These are phyloP conservation scores for Heliosperma pusillum DNA, from an alignment of 148 eudicot species.

Conservation along the genomic window DNA sequence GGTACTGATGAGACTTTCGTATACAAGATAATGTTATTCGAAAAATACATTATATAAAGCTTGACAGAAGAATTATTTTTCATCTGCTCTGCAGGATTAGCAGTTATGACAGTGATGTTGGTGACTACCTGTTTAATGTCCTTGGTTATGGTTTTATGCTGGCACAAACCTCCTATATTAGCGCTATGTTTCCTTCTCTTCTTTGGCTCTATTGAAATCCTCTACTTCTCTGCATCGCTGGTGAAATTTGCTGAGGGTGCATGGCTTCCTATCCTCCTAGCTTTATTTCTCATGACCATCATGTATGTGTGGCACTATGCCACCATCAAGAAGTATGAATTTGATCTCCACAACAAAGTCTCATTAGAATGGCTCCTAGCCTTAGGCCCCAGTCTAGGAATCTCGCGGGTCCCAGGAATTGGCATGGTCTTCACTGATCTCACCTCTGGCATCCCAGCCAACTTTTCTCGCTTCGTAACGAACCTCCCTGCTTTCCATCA, in stretches of 20 bases:
- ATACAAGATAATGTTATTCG: not conserved
- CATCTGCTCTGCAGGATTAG: constrained; percentile 57
- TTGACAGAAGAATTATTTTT: not conserved
- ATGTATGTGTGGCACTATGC: constrained; percentile 95
- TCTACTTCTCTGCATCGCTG: constrained; percentile 92
- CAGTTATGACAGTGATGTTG: constrained; percentile 91
- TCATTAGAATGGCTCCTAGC: constrained; percentile 87
- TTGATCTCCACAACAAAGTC: constrained; percentile 91
- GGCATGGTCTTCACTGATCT: constrained; percentile 84
- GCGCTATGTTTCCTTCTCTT: constrained; percentile 71
- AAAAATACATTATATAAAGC: not conserved
- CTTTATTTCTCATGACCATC: constrained; percentile 73
- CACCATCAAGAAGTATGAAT: constrained; percentile 77
- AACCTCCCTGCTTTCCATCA: constrained; percentile 91
- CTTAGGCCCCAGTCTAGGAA: constrained; percentile 80
- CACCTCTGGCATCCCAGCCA: constrained; percentile 85
- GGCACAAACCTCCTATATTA: constrained; percentile 77
- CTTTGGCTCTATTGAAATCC: constrained; percentile 82
- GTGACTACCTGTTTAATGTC: constrained; percentile 94
- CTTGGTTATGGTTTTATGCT: constrained; percentile 74
- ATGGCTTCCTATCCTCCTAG: constrained; percentile 87
- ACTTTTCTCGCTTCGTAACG: constrained; percentile 87
- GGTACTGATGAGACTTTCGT: not conserved
- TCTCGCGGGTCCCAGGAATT: constrained; percentile 81
- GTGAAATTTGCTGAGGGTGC: constrained; percentile 87